Conservation (phyloP, 2,329 filamentous ascomycete species). For the Fusarium graminum region DNA sequence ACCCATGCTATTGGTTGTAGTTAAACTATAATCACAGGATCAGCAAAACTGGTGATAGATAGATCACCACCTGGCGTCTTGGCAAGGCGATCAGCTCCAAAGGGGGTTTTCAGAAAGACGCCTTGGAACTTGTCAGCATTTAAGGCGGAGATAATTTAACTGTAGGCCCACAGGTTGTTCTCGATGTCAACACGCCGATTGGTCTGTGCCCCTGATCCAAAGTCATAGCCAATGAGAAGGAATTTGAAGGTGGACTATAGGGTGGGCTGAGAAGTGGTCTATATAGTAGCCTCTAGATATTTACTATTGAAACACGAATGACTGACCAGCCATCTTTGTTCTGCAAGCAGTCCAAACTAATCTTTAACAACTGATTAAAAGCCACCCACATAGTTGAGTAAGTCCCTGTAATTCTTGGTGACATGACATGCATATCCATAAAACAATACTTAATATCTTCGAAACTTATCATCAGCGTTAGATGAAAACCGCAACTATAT, state of each 20-base stretch:
- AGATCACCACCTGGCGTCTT: neutral
- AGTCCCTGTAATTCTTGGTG: no score
- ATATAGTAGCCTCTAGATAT: no score
- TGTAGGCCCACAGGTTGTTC: neutral
- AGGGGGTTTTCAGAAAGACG: neutral
- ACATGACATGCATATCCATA: no score
- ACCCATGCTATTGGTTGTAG: conserved; percentile 1
- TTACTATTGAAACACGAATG: neutral
- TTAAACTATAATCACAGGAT: rapidly evolving
- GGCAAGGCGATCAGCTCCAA: neutral
- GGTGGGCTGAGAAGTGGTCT: no score
- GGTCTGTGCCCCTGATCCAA: neutral
- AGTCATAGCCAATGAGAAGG: neutral
- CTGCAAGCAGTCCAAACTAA: neutral
- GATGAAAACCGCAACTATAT: no score
- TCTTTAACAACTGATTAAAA: no score
- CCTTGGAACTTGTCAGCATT: conserved; percentile 28
- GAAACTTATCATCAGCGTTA: no score
- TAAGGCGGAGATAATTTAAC: neutral
- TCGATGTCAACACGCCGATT: neutral
- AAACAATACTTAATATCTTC: no score
- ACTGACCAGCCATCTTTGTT: neutral
- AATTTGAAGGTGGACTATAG: neutral
- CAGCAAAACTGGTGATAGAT: rapidly evolving
- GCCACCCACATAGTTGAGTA: no score